phyloP scores from a whole-genome alignment of 192 early-diverging fungal genomes.

The Entomortierella chlamydospora region DNA sequence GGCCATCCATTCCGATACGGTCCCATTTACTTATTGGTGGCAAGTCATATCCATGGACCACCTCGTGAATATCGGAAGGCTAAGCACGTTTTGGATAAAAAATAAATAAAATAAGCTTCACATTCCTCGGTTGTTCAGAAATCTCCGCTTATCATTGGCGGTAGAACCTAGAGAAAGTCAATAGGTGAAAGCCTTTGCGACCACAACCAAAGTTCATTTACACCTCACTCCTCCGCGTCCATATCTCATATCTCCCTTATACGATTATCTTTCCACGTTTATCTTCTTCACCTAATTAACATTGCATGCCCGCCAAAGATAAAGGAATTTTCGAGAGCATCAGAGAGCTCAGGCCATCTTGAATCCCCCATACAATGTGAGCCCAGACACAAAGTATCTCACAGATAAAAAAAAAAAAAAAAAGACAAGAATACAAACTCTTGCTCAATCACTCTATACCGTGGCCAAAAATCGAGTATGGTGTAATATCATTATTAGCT shows the following conservation, averaged over 20 bases:
- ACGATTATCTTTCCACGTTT: not conserved
- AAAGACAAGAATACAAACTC: not conserved
- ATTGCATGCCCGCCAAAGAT: slow-evolving; percentile 20
- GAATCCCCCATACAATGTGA: slow-evolving; percentile 12
- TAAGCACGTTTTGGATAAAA: slow-evolving; percentile 6
- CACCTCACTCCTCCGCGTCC: too few relatives aligned
- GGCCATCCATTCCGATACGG: slow-evolving; percentile 64
- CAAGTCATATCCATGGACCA: slow-evolving; percentile 45
- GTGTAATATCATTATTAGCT: too few relatives aligned
- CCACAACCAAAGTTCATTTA: not conserved
- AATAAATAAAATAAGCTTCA: not conserved
- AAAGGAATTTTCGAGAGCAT: slow-evolving; percentile 23
- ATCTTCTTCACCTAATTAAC: not conserved
- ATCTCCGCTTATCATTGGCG: not conserved
- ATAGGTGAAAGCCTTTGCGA: not conserved
- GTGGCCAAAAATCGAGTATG: too few relatives aligned
- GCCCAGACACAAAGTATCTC: slow-evolving; percentile 31
- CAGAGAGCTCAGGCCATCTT: slow-evolving; percentile 47
- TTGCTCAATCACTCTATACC: too few relatives aligned
- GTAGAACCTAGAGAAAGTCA: too few relatives aligned
- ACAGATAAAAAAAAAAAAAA: slow-evolving; percentile 22
- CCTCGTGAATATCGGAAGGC: slow-evolving; percentile 42
- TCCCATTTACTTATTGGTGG: slow-evolving; percentile 63
- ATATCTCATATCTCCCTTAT: too few relatives aligned
- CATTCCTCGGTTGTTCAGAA: not conserved